Conservation (phyloP, 345 rosid genomes). For the Microcos paniculata region DNA sequence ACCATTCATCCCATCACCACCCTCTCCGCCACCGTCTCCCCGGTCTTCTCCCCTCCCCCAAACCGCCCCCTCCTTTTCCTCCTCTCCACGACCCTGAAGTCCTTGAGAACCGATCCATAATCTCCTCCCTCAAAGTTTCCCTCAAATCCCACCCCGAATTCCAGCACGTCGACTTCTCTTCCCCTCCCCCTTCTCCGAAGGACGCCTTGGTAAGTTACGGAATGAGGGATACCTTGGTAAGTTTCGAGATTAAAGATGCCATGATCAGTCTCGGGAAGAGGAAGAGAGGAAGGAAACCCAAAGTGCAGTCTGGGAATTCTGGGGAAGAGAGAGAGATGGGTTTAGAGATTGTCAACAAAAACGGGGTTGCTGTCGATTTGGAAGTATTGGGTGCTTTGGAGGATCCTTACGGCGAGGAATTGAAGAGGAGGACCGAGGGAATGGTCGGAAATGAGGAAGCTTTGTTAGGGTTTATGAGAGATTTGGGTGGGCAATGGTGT, state of each 20-base stretch:
- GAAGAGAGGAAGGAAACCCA: conserved; percentile 62
- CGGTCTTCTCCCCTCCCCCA: conserved; percentile 40
- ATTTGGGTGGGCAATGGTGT: conserved; percentile 72
- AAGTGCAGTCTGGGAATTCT: conserved; percentile 21
- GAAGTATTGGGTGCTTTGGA: conserved; percentile 36
- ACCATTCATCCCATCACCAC: conserved; percentile 33
- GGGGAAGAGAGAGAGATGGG: conserved; percentile 30
- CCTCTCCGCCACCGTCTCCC: conserved; percentile 66
- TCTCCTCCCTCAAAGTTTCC: conserved; percentile 43
- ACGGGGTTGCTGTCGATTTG: conserved; percentile 51
- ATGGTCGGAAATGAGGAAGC: conserved; percentile 51
- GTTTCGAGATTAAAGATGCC: conserved; percentile 18
- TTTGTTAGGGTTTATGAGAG: conserved; percentile 55
- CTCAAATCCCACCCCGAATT: conserved; percentile 49
- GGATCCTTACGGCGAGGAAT: conserved; percentile 57
- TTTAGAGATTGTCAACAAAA: conserved; percentile 45
- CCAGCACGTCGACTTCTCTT: conserved; percentile 25
- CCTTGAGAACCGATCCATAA: conserved; percentile 49
- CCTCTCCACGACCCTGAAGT: conserved; percentile 36
- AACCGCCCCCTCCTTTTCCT: conserved; percentile 16
- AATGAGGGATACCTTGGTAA: conserved; percentile 10
- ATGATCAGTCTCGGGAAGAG: conserved; percentile 42
- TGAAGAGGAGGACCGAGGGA: conserved; percentile 59
- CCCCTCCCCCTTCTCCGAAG: conserved; percentile 23
- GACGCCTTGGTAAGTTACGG: not conserved